Percentiles rank a stretch among this genome's conserved stretches.
phyloP scores from a whole-genome alignment of 495 filamentous ascomycete genomes.

The Cairneyella variabilis region DNA sequence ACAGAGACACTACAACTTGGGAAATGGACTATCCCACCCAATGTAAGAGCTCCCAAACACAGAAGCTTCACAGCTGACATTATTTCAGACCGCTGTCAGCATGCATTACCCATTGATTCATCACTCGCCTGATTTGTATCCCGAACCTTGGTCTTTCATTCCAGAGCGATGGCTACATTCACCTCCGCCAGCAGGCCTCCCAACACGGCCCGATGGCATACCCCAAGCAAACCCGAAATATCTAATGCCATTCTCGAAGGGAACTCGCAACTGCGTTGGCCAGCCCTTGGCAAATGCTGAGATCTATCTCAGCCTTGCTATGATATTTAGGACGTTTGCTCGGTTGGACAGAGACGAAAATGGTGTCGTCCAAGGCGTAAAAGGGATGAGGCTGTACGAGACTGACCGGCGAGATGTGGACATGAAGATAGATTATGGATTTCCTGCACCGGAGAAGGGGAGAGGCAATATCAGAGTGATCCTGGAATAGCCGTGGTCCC shows the following conservation, averaged over 20 bases:
- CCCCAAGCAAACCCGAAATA: conserved; percentile 23
- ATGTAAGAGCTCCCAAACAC: conserved; percentile 1
- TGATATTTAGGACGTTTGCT: conserved; percentile 13
- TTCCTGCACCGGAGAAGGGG: conserved; percentile 6
- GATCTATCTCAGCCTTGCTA: conserved; percentile 28
- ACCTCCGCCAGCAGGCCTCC: neutral
- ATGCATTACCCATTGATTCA: conserved; percentile 8
- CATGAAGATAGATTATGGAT: conserved; percentile 4
- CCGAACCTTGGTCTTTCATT: conserved; percentile 38
- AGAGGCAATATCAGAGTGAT: conserved; percentile 11
- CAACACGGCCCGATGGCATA: neutral
- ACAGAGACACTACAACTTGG: conserved; percentile 4
- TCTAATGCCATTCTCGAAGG: conserved; percentile 41
- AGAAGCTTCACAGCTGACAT: neutral
- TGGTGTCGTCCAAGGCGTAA: neutral
- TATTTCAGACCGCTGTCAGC: conserved; percentile 7
- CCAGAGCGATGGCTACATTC: conserved; percentile 42
- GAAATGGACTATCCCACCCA: conserved; percentile 7
- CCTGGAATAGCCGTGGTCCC: neutral
- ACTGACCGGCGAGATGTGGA: conserved; percentile 11
- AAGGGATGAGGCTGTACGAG: conserved; percentile 11
- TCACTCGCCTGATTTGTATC: conserved; percentile 30
- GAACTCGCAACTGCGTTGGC: conserved; percentile 36
- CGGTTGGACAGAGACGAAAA: conserved; percentile 4
- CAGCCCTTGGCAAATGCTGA: conserved; percentile 8